Evolutionary conservation across 2,329 filamentous ascomycete genomes (phyloP), one percentile per base, ranked within the genome.

Genomic region (Pezicula carpinea): DNA sequence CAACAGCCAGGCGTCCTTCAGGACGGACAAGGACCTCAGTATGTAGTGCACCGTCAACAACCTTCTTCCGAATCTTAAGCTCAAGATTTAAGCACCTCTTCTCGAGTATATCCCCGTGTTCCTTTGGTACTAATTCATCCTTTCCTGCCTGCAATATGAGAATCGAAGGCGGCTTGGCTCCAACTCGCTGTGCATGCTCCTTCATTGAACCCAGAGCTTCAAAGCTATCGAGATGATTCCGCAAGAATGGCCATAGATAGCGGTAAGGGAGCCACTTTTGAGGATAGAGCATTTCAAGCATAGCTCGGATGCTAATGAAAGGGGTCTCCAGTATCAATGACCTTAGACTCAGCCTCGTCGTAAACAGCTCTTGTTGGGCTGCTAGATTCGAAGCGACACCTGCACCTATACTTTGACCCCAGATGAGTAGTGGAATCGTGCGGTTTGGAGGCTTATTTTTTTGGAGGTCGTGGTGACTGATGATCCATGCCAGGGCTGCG

Each of bases 221-320:
- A 67, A 66, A 74, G 53, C 71, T 80, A 53, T 82, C 75, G 31
- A 82, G 65, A 34, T 79, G 75, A 50, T 76, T 90, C 54, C 85
- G 74, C 10, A 91, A 70, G 59, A 91, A 90, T 0, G 83, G 84
- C 72, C 81, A 80, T 0, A 92, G 71, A 60, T 91, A 82, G 39
- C 78, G 77, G 62, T 92, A 92, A 0, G 87, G 87, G 6, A 91
- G 69, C 85, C 87, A 91, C 56, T 79, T 86, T 56, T 90, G 85
- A 1, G 87, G 87, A 59, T 91, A 92, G 3, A 92, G 64, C 1
- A 79, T 80, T 35, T 77, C 68, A 5, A 92, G 70, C 85, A 92
- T 89, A 15, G 76, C 77, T 48, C 77, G 74, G 46, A 88, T 77
- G 36, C 80, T 87, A 1, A 83, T 77, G 52, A 90, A 90, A 0